These are phyloP conservation scores for Sarocladium kiliense DNA, from an alignment of 2,329 filamentous ascomycete genomes.

Conservation along the genomic window DNA sequence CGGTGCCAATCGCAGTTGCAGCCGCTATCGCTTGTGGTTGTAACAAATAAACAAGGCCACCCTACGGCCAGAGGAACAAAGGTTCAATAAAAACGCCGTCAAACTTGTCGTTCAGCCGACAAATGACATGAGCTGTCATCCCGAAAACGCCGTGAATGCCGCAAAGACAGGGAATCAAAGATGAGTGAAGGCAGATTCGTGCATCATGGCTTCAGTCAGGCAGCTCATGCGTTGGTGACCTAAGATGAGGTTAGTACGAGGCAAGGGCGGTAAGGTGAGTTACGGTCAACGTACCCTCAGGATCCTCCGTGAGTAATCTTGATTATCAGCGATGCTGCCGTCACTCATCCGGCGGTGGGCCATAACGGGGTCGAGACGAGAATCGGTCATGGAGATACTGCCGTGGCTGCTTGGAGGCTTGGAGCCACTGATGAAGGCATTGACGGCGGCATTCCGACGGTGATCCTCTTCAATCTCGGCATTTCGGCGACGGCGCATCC, in stretches of 20 bases:
- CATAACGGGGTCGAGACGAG: slow-evolving; percentile 82
- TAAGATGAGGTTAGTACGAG: slow-evolving; percentile 21
- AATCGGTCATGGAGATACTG: slow-evolving; percentile 69
- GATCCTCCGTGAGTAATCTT: slow-evolving; percentile 94
- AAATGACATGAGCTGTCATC: slow-evolving; percentile 32
- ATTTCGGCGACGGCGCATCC: slow-evolving; percentile 69
- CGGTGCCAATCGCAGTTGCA: background rate
- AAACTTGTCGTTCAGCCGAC: slow-evolving; percentile 26
- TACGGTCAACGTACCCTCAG: slow-evolving; percentile 66
- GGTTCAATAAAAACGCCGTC: slow-evolving; percentile 27
- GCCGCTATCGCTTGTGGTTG: slow-evolving; percentile 12
- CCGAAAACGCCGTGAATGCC: slow-evolving; percentile 39
- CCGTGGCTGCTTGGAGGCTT: slow-evolving; percentile 58
- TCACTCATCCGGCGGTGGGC: slow-evolving; percentile 81
- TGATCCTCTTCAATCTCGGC: slow-evolving; percentile 79
- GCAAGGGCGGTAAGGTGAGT: background rate
- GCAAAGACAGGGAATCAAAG: slow-evolving; percentile 15
- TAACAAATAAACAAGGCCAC: slow-evolving; percentile 18
- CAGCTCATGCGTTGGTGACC: slow-evolving; percentile 55
- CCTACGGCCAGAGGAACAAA: slow-evolving; percentile 26
- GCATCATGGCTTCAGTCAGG: slow-evolving; percentile 16
- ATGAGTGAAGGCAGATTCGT: slow-evolving; percentile 28
- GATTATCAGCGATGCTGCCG: slow-evolving; percentile 93
- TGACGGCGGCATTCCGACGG: slow-evolving; percentile 73
- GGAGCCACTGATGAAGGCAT: slow-evolving; percentile 64